Evolutionary conservation across 371 early-diverging fungal species (phyloP), one percentile per base, ranked within the genome.

Genomic region (Rhizomucor pusillus): DNA sequence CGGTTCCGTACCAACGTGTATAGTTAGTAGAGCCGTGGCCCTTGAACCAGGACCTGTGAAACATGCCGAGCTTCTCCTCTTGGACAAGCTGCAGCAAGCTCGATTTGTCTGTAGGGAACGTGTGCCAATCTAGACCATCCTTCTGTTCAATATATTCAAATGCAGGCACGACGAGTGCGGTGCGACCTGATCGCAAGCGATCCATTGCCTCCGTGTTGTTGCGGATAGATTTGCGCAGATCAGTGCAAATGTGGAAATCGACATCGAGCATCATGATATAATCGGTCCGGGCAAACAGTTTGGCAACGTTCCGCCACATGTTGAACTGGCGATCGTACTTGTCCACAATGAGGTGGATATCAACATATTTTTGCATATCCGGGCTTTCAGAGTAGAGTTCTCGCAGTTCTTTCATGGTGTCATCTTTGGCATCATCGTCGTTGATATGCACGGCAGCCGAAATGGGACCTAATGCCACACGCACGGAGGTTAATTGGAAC

Each of bases 211-310:
- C 59, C 13, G 69, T 60, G 25, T 74, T 62, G 16, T 67, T 60
- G n/a, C 66, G 67, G 12, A 82, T 62, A 0, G 69, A 67, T 14
- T 67, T 51, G 50, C 82, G 71, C 33, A 87, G 67, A 46, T 86
- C 77, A 19, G 84, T 85, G 57, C 87, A 86, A 10, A 85, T 66
- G 48, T 82, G 75, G 54, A 87, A 87, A 55, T 87, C 87, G 37
- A 86, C 85, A 63, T 87, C 87, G 45, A 87, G 64, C 85, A 82
- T 83, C 82, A 86, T 80, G 45, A 87, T 68, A 53, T 75, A 85
- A 51, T 86, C 80, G 14, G 86, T 78, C 5, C 84, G 77, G 2
- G 86, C 79, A 71, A 86, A 87, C 51, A 87, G 69, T 47, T 82
- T 73, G 43, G 87, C 87, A 10, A 87, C 77, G 47, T 87, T 87